These are phyloP conservation scores for Lasiodiplodia citricola DNA, from an alignment of 2,329 filamentous ascomycete genomes.

Conservation along the genomic window DNA sequence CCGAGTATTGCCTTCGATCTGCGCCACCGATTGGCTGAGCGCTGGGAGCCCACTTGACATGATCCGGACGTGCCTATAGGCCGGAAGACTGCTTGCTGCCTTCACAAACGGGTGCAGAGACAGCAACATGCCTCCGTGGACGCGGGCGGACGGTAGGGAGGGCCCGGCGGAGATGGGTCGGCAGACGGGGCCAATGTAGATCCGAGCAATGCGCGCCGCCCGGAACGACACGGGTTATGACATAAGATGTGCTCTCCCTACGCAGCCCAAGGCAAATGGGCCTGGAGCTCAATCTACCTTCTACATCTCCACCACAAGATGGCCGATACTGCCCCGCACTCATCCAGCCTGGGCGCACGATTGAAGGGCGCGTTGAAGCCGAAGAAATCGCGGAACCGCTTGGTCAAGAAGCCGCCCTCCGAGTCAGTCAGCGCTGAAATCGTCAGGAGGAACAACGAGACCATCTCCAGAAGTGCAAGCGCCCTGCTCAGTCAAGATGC, in stretches of 20 bases:
- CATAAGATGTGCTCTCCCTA: conserved; percentile 23
- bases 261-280: background rate
- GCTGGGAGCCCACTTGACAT: background rate
- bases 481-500: background rate
- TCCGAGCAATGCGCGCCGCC: conserved; percentile 15
- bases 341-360: conserved; percentile 7
- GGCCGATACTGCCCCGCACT: conserved; percentile 18
- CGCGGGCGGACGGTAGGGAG: background rate
- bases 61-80: conserved; percentile 9
- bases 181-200: conserved; percentile 1
- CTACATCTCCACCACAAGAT: conserved; percentile 15
- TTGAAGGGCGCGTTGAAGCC: conserved; percentile 17
- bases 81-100: background rate
- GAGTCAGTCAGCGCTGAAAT: conserved; percentile 16
- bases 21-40: background rate
- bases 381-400: conserved; percentile 22
- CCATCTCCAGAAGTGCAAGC: conserved; percentile 16
- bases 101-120: background rate
- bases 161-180: conserved; percentile 16
- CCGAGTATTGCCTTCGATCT: background rate
- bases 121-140: background rate
- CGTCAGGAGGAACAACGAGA: conserved; percentile 21
- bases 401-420: conserved; percentile 23
- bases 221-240: conserved; percentile 21
- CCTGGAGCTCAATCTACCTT: conserved; percentile 9